These are phyloP conservation scores for Alternaria incomplexa DNA, from an alignment of 2,329 filamentous ascomycete species.

Conservation along the genomic window DNA sequence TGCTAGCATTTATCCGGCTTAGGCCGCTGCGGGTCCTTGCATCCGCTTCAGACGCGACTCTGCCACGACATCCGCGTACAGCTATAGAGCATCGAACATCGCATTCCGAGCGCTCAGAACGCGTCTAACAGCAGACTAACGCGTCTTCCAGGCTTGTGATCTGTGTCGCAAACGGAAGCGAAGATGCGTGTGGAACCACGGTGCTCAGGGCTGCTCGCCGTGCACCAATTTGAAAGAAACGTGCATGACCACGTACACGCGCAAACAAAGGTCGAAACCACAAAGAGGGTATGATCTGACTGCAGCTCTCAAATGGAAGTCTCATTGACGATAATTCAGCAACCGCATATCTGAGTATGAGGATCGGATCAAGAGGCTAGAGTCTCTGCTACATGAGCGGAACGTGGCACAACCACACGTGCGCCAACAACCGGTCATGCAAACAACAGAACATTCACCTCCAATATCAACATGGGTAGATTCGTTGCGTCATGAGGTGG, in stretches of 20 bases:
- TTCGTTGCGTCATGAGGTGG: conserved; percentile 27
- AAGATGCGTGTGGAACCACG: conserved; percentile 29
- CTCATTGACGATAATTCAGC: neutral
- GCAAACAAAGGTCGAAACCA: conserved; percentile 30
- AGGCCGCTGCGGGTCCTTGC: neutral
- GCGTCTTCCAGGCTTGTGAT: conserved; percentile 27
- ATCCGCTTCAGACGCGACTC: neutral
- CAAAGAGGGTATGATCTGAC: conserved; percentile 23
- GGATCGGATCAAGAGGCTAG: conserved; percentile 28
- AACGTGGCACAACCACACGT: conserved; percentile 27
- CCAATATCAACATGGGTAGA: conserved; percentile 25
- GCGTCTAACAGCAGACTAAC: neutral
- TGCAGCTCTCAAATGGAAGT: neutral
- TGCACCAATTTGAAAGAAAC: conserved; percentile 31
- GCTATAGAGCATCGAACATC: neutral
- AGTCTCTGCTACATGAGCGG: conserved; percentile 29
- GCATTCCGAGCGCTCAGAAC: neutral
- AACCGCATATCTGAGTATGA: conserved; percentile 34
- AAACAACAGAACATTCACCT: conserved; percentile 15
- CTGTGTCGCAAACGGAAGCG: conserved; percentile 34
- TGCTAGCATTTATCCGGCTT: neutral
- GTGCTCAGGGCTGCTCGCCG: conserved; percentile 23
- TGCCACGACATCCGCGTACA: neutral
- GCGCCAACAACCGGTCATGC: conserved; percentile 19
- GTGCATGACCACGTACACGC: conserved; percentile 31